Base-by-base conservation (phyloP, 2,329 filamentous ascomycete species). In the Berkeleyomyces basicola region DNA sequence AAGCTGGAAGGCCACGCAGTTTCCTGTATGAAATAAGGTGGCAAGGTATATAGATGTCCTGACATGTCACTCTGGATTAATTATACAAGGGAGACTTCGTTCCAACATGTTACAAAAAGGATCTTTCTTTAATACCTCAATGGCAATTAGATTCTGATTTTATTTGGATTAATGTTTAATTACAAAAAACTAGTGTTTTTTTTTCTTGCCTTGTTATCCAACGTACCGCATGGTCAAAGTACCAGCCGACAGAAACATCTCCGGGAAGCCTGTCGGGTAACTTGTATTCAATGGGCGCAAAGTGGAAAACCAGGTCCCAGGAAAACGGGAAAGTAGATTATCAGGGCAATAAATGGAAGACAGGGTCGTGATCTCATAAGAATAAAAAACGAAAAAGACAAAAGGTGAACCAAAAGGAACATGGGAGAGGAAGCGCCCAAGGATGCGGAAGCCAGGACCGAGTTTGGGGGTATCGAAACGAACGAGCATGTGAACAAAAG, bases 381-480 rank as follows among this genome's bases (percentile, higher is more conserved):
- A 47, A 60, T 23, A 55, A 43, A 53, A 58, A 46, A 58, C 36
- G 39, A 57, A 23, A 59, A 51, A 63, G 31, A 40, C n/a, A 59
- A 47, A 9, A 16, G 40, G 36, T 7, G 39, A 9, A 31, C 46
- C 7, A 43, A 31, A 46, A 36, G 16, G 31, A 49, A 47, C 16
- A n/a, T 51, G 16, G 43, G 14, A 10, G 11, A 61, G 16, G 44
- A 53, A 14, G 51, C 4, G 10, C 51, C 33, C 16, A 59, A 43
- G n/a, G 6, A 44, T 14, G 4, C 14, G 33, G 14, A 43, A 11
- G 40, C 6, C 7, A 36, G 7, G 46, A 11, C 37, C 7, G 14
- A 33, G 31, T 10, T 31, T 11, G 42, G 3, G 49, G 49, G 49
- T 53, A 53, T 53, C 31, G 23, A 36, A 36, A 11, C 10, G 4